Percentiles rank a stretch among this genome's conserved stretches.
Conservation (phyloP, 108 stramenopile species). For the Skeletonema potamos region DNA sequence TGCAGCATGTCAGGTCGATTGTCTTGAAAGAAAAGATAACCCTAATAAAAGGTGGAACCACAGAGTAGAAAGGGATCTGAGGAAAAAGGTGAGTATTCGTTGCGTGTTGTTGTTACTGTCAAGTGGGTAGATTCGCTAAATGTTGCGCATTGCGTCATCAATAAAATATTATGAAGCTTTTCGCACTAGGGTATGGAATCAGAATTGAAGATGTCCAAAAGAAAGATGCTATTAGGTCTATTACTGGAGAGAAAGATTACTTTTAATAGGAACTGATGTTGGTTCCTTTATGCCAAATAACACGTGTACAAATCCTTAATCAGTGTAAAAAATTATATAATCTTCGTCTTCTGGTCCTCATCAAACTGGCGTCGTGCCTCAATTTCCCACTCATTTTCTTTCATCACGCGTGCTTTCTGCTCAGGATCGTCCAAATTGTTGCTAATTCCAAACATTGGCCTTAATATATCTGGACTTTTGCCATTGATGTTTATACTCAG, state of each 20-base stretch:
- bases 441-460: slow-evolving; percentile 21
- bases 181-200: slow-evolving; percentile 43
- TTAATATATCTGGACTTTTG: slow-evolving; percentile 9
- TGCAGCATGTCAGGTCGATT: slow-evolving; percentile 71
- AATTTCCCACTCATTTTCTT: slow-evolving; percentile 17
- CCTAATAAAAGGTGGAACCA: slow-evolving; percentile 84
- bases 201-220: slow-evolving; percentile 39
- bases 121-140: background rate
- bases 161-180: slow-evolving; percentile 20
- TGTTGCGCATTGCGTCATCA: background rate
- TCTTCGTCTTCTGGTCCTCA: background rate
- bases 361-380: slow-evolving; percentile 6
- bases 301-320: background rate
- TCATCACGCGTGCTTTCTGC: slow-evolving; percentile 12
- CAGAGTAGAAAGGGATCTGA: slow-evolving; percentile 65
- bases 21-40: slow-evolving; percentile 68
- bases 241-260: slow-evolving; percentile 48
- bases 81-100: slow-evolving; percentile 24
- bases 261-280: background rate
- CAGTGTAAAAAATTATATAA: background rate
- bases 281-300: too few species aligned
- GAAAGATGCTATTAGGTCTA: slow-evolving; percentile 25
- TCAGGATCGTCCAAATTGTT: slow-evolving; percentile 14
- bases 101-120: background rate
- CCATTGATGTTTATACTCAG: slow-evolving; percentile 18